Conservation (phyloP, 805 yeast genomes). For the Hanseniaspora opuntiae region DNA sequence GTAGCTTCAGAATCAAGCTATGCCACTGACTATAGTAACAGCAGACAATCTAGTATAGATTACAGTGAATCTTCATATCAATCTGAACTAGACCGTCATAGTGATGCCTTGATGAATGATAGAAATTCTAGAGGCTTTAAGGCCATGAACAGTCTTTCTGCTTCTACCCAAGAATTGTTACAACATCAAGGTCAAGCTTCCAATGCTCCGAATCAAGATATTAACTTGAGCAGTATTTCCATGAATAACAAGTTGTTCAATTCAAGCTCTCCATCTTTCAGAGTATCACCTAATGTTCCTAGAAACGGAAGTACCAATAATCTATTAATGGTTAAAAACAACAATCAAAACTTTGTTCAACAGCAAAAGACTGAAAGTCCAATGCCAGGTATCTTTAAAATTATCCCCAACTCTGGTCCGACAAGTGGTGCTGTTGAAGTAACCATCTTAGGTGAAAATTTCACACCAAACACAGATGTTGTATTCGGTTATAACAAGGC, state of each 20-base stretch:
- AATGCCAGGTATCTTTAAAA: conserved; percentile 58
- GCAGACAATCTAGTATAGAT: conserved; percentile 11
- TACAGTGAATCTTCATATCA: conserved; percentile 4
- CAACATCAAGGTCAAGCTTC: conserved; percentile 8
- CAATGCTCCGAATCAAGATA: not conserved
- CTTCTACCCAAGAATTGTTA: conserved; percentile 10
- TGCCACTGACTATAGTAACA: conserved; percentile 9
- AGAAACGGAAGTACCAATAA: conserved; percentile 4
- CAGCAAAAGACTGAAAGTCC: conserved; percentile 7
- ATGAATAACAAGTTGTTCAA: not conserved
- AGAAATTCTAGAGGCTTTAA: not conserved
- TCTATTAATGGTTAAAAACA: not conserved
- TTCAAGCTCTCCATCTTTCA: conserved; percentile 7
- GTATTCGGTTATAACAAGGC: conserved; percentile 76
- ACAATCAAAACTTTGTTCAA: not conserved
- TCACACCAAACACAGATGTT: conserved; percentile 68
- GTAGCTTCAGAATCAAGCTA: conserved; percentile 10
- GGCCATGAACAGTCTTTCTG: not conserved
- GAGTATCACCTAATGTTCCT: not conserved
- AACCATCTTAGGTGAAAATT: conserved; percentile 75
- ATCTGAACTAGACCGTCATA: not conserved
- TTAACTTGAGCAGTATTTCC: not conserved
- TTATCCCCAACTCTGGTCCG: conserved; percentile 93
- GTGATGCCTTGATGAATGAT: not conserved
- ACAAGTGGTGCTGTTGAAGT: conserved; percentile 93